Evolutionary conservation across 352 stramenopile genomes (phyloP).

Genomic region (Thalassiosira livingstoniorum): DNA sequence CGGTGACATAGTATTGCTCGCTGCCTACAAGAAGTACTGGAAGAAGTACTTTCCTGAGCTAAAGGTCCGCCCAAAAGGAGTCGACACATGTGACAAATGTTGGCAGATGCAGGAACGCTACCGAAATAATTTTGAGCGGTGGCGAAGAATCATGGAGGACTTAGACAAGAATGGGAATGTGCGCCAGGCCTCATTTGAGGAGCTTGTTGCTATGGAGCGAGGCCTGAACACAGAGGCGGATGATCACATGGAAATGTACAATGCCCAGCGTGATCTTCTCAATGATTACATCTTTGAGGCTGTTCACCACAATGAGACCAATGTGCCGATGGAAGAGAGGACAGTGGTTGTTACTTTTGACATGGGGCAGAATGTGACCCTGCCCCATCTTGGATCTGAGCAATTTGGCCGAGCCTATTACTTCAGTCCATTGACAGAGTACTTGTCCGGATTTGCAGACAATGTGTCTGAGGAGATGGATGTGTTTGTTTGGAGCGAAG

Average conservation of each 20-base stretch:
- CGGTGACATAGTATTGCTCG: not conserved
- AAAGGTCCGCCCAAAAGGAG: not conserved
- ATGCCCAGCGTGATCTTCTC: not conserved
- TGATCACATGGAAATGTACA: not conserved
- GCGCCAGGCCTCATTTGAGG: too few relatives aligned
- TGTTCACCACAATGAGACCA: not conserved
- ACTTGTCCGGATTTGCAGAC: not conserved
- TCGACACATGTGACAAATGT: conserved; percentile 10
- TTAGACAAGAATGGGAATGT: too few relatives aligned
- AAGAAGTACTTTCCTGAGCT: not conserved
- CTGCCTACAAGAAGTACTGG: not conserved
- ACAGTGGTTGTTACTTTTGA: conserved; percentile 3
- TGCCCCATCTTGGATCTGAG: not conserved
- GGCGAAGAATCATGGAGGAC: not conserved
- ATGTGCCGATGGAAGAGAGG: conserved; percentile 1
- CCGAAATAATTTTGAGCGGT: too few relatives aligned
- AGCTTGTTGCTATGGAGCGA: not conserved
- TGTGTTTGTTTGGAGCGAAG: conserved; percentile 23
- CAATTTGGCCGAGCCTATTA: conserved; percentile 7
- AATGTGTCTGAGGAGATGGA: conserved; percentile 3
- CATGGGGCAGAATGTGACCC: conserved; percentile 17
- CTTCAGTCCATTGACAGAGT: conserved; percentile 10
- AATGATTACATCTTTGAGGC: conserved; percentile 3
- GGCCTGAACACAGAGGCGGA: not conserved
- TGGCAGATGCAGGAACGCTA: not conserved